These are phyloP conservation scores for Xylariaceae sp. DNA, from an alignment of 2,329 filamentous ascomycete genomes.

Conservation along the genomic window DNA sequence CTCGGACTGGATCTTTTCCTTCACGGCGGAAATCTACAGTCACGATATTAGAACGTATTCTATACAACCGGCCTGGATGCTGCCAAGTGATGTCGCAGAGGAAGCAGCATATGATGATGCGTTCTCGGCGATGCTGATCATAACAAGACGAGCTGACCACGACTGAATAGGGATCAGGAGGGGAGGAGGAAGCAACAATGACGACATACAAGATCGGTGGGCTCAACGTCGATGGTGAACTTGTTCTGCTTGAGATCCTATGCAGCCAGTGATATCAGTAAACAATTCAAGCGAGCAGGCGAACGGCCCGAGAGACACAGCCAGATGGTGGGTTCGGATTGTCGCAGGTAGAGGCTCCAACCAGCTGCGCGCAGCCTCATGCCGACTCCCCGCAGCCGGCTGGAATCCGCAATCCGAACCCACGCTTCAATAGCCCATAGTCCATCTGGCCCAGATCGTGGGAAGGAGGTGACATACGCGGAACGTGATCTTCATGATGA, in stretches of 20 bases:
- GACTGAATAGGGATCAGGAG: constrained; percentile 4
- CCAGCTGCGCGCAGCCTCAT: constrained; percentile 20
- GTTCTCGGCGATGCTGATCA: neutral
- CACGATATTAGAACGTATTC: constrained; percentile 20
- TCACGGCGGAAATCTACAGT: constrained; percentile 75
- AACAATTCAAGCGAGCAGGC: neutral
- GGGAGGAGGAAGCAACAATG: constrained; percentile 26
- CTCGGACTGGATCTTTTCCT: constrained; percentile 85
- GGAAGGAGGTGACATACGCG: constrained; percentile 42
- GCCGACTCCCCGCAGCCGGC: constrained; percentile 13
- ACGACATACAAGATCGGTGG: constrained; percentile 75
- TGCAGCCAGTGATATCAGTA: constrained; percentile 5
- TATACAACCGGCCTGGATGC: constrained; percentile 1
- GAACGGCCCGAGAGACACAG: constrained; percentile 2
- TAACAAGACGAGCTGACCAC: neutral
- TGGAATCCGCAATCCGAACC: neutral
- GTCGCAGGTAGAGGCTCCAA: constrained; percentile 15
- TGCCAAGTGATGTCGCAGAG: neutral
- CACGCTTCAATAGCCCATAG: neutral
- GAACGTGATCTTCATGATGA: constrained; percentile 65
- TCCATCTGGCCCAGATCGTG: neutral
- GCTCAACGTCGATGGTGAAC: constrained; percentile 93
- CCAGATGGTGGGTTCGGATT: constrained; percentile 12
- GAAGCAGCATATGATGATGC: neutral
- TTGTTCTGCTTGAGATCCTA: constrained; percentile 98